Percentiles rank a stretch among this genome's conserved stretches.
These are phyloP conservation scores for Suillus luteus DNA, from an alignment of 768 basidiomycete genomes.

Conservation along the genomic window DNA sequence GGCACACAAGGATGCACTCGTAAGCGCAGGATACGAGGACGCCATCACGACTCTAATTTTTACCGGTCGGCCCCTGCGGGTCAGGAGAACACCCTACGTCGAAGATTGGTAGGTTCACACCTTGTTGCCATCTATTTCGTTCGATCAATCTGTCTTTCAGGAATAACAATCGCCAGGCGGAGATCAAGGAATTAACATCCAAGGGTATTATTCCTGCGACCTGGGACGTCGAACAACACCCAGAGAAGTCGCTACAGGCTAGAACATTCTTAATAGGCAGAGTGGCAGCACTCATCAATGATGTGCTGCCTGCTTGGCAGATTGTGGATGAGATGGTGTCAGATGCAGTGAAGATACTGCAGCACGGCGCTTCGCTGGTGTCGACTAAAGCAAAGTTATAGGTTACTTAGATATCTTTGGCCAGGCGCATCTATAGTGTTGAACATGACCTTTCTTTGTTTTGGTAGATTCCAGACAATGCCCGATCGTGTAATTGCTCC, in stretches of 20 bases:
- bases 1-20: constrained; percentile 78
- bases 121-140: background rate
- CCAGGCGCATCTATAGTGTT: background rate
- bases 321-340: constrained; percentile 83
- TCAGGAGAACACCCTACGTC: constrained; percentile 82
- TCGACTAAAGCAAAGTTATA: constrained; percentile 54
- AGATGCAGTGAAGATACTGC: constrained; percentile 52
- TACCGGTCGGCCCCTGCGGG: constrained; percentile 87
- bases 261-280: constrained; percentile 84
- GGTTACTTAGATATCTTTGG: background rate
- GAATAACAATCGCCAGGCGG: constrained; percentile 75
- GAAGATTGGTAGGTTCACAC: constrained; percentile 65
- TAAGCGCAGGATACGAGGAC: constrained; percentile 76
- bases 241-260: constrained; percentile 71
- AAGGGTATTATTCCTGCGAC: constrained; percentile 82
- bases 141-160: constrained; percentile 35
- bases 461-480: background rate
- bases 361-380: constrained; percentile 41
- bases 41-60: constrained; percentile 84
- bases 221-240: constrained; percentile 73
- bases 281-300: constrained; percentile 72
- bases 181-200: constrained; percentile 81
- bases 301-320: constrained; percentile 77
- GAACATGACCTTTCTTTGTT: background rate
- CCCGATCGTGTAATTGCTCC: background rate